Conservation (phyloP, 805 yeast genomes). For the Groenewaldozyma salmanticensis region DNA sequence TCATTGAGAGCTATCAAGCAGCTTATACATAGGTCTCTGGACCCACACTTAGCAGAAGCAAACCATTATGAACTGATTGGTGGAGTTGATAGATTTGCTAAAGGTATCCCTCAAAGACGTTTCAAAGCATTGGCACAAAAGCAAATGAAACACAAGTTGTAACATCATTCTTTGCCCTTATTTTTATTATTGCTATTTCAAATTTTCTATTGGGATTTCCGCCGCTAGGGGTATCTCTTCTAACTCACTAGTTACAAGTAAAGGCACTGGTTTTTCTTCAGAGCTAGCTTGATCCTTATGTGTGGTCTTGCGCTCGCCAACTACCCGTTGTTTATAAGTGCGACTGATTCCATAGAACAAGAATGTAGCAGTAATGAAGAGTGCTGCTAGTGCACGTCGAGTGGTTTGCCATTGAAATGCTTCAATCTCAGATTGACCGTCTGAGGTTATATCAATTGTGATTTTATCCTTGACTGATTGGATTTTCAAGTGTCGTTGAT, state of each 20-base stretch:
- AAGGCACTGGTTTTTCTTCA: conserved; percentile 22
- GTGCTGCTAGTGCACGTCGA: conserved; percentile 74
- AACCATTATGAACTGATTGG: conserved; percentile 56
- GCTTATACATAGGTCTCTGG: conserved; percentile 30
- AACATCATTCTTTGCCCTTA: too few species aligned
- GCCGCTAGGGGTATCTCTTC: conserved; percentile 20
- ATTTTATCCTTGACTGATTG: conserved; percentile 82
- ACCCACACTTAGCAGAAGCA: conserved; percentile 34
- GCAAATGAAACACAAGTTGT: conserved; percentile 54
- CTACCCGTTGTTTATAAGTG: neutral
- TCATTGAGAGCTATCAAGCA: conserved; percentile 38
- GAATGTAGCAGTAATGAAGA: conserved; percentile 20
- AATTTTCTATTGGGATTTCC: conserved; percentile 30
- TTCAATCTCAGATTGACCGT: conserved; percentile 79
- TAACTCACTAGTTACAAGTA: conserved; percentile 19
- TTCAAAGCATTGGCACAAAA: conserved; percentile 47
- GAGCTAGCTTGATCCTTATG: conserved; percentile 8
- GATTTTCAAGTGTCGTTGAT: conserved; percentile 54
- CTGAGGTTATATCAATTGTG: conserved; percentile 69
- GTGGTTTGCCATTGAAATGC: conserved; percentile 89
- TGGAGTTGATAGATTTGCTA: conserved; percentile 62
- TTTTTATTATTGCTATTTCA: conserved; percentile 20
- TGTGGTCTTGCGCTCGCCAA: conserved; percentile 21
- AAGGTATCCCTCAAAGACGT: conserved; percentile 63
- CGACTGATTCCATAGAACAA: neutral